Percentiles rank a stretch among this genome's conserved stretches.
phyloP scores from a whole-genome alignment of 352 stramenopile species.

The Phytophthora pistaciae region DNA sequence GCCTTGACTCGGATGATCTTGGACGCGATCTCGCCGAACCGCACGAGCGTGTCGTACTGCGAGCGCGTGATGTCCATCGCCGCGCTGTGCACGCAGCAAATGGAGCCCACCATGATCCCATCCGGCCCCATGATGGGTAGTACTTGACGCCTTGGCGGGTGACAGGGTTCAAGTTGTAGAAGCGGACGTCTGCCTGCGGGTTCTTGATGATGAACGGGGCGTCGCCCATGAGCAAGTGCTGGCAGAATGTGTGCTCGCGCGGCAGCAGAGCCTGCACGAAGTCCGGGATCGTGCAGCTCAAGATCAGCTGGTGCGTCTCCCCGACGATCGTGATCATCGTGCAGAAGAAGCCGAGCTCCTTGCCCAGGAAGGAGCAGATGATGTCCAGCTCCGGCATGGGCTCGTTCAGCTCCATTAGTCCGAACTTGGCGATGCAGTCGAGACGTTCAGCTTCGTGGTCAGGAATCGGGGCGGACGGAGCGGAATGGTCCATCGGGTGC shows the following conservation, averaged over 20 bases:
- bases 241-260: conserved; percentile 69
- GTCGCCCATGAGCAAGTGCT: conserved; percentile 68
- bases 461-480: conserved; percentile 39
- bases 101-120: conserved; percentile 38
- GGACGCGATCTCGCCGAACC: conserved; percentile 49
- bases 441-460: conserved; percentile 55
- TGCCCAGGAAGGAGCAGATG: conserved; percentile 62
- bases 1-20: conserved; percentile 46
- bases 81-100: conserved; percentile 40
- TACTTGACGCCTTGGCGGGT: conserved; percentile 47
- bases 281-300: conserved; percentile 51
- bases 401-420: conserved; percentile 52
- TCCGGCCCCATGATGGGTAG: conserved; percentile 48
- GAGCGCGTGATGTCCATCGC: conserved; percentile 42
- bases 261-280: conserved; percentile 41
- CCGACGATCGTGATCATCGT: conserved; percentile 70
- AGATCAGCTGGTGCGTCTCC: conserved; percentile 51
- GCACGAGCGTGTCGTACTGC: conserved; percentile 40
- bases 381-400: conserved; percentile 60
- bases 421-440: conserved; percentile 41
- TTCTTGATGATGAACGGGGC: conserved; percentile 50
- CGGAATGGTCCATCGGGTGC: conserved; percentile 28
- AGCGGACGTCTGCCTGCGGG: conserved; percentile 51
- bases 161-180: conserved; percentile 57
- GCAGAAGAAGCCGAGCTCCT: conserved; percentile 59